A percentile compares a stretch with the other conserved stretches of the same genome.
Evolutionary conservation across 805 yeast genomes (phyloP).

Genomic region (Myxozyma geophila): DNA sequence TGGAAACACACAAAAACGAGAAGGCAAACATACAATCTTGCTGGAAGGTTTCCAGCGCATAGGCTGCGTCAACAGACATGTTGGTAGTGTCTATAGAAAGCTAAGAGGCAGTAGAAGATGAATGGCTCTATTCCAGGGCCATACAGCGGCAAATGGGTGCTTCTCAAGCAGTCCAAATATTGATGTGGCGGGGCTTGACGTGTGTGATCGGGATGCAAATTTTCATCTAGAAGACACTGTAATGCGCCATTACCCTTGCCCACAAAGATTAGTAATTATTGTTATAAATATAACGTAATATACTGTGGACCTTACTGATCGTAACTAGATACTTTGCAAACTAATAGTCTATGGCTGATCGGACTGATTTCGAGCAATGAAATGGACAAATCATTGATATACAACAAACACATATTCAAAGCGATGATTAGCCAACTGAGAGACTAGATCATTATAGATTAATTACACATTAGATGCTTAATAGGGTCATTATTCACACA

Average conservation of each 20-base stretch:
- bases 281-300: not conserved
- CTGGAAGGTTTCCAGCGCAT: slow-evolving; percentile 71
- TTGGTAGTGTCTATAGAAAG: slow-evolving; percentile 10
- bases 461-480: not conserved
- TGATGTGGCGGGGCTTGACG: slow-evolving; percentile 8
- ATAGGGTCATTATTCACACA: not conserved
- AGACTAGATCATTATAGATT: not conserved
- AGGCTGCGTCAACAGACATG: slow-evolving; percentile 78
- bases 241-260: not conserved
- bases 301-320: not conserved
- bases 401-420: too few relatives aligned
- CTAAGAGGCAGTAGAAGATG: slow-evolving; percentile 12
- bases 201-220: slow-evolving; percentile 13
- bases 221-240: not conserved
- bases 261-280: not conserved
- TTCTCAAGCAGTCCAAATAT: not conserved
- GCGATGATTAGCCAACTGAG: too few relatives aligned
- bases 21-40: slow-evolving; percentile 42
- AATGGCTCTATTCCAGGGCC: slow-evolving; percentile 7
- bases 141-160: not conserved
- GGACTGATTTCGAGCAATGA: too few relatives aligned
- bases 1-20: not conserved
- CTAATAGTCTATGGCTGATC: too few relatives aligned
- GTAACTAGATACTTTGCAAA: too few relatives aligned
- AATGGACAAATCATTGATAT: too few relatives aligned